Percentiles rank a stretch among this genome's conserved stretches.
These are phyloP conservation scores for Xylaria flabelliformis DNA, from an alignment of 495 filamentous ascomycete species.

Conservation along the genomic window DNA sequence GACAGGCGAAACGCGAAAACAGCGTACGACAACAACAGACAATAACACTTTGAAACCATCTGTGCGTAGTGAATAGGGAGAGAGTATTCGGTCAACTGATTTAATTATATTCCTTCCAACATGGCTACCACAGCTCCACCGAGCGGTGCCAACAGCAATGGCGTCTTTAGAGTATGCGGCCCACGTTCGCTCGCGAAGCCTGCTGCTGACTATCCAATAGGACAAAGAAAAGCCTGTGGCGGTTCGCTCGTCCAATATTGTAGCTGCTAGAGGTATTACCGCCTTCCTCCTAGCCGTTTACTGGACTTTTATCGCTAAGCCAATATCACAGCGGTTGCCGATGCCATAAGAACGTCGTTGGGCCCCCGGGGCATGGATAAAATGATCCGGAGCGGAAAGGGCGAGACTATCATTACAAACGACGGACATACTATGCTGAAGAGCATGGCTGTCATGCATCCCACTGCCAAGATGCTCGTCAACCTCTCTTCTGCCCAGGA, in stretches of 20 bases:
- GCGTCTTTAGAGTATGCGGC: constrained; percentile 70
- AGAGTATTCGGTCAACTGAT: neutral
- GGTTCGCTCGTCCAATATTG: constrained; percentile 92
- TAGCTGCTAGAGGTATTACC: constrained; percentile 86
- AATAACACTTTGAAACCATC: neutral
- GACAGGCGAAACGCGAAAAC: neutral
- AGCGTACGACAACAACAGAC: neutral
- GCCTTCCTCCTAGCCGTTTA: constrained; percentile 6
- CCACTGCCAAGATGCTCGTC: constrained; percentile 97
- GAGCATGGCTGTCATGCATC: constrained; percentile 98
- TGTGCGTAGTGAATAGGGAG: neutral
- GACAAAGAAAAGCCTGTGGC: constrained; percentile 99
- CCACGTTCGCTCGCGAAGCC: constrained; percentile 22
- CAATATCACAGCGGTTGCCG: constrained; percentile 76
- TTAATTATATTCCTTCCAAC: constrained; percentile 40
- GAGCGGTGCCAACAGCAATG: constrained; percentile 61
- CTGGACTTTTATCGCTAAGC: constrained; percentile 19
- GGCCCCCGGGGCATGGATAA: constrained; percentile 85
- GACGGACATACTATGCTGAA: constrained; percentile 98
- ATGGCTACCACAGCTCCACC: constrained; percentile 70
- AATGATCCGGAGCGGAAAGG: constrained; percentile 97
- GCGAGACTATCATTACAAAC: constrained; percentile 98
- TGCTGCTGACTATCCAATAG: constrained; percentile 61
- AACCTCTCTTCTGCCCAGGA: constrained; percentile 96
- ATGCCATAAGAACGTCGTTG: constrained; percentile 86